Conservation (phyloP, 176 grass and related monocot genomes). For the Oryza meyeriana region DNA sequence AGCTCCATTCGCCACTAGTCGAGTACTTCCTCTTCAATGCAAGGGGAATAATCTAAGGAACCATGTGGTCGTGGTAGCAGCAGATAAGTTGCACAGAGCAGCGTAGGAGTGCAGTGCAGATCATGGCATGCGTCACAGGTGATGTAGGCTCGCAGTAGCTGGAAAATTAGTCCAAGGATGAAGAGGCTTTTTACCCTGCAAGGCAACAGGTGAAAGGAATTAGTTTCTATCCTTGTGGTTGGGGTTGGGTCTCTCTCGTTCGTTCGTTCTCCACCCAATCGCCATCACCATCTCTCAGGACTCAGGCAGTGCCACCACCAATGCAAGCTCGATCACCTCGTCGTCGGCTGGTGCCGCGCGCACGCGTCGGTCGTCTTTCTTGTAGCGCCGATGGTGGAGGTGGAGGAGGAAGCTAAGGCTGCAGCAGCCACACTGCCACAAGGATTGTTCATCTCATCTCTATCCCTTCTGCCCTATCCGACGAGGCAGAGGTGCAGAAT, state of each 20-base stretch:
- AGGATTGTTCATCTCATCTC: background rate
- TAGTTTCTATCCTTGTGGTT: no score
- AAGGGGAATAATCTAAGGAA: background rate
- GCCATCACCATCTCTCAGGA: background rate
- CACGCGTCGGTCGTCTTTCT: background rate
- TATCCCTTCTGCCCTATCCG: background rate
- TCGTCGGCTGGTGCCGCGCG: background rate
- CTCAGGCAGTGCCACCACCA: no score
- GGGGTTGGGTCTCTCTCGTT: background rate
- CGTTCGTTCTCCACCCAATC: background rate
- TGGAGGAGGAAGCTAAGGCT: background rate
- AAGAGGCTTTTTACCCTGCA: background rate
- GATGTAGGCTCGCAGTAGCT: conserved; percentile 31
- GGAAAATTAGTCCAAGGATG: background rate
- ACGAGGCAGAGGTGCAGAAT: background rate
- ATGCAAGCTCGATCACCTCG: background rate
- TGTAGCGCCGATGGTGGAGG: background rate
- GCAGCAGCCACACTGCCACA: background rate
- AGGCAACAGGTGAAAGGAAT: background rate
- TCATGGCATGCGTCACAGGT: conserved; percentile 20
- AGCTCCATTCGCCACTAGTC: no score
- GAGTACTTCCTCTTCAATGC: background rate
- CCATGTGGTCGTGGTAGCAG: background rate
- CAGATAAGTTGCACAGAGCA: background rate
- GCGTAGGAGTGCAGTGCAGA: background rate